These are phyloP conservation scores for Peronospora belbahrii DNA, from an alignment of 352 stramenopile species.

Conservation along the genomic window DNA sequence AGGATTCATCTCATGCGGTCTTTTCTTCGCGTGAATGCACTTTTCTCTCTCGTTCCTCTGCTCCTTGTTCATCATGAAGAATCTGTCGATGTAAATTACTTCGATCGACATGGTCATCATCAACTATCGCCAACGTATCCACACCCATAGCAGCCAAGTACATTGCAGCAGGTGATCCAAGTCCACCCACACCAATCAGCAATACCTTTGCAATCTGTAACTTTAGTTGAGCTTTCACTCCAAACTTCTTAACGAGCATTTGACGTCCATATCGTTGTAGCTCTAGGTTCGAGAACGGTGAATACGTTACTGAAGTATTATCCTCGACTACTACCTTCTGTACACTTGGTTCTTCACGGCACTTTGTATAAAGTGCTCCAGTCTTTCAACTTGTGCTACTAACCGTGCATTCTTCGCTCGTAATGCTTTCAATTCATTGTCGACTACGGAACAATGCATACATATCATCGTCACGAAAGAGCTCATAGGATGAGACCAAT, in stretches of 20 bases:
- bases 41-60: slow-evolving; percentile 76
- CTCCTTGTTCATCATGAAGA: slow-evolving; percentile 82
- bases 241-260: slow-evolving; percentile 91
- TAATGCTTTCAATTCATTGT: slow-evolving; percentile 19
- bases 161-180: slow-evolving; percentile 91
- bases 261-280: slow-evolving; percentile 91
- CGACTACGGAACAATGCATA: slow-evolving; percentile 21
- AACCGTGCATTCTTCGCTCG: slow-evolving; percentile 25
- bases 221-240: slow-evolving; percentile 78
- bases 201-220: slow-evolving; percentile 74
- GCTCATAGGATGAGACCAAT: too few species aligned
- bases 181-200: slow-evolving; percentile 91
- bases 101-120: slow-evolving; percentile 92
- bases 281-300: slow-evolving; percentile 39
- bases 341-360: neutral
- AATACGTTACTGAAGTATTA: slow-evolving; percentile 25
- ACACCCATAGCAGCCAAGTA: slow-evolving; percentile 94
- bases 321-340: slow-evolving; percentile 2
- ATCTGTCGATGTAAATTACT: slow-evolving; percentile 97
- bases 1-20: slow-evolving; percentile 69
- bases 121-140: slow-evolving; percentile 88
- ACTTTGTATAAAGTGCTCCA: neutral
- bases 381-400: slow-evolving; percentile 7
- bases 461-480: slow-evolving; percentile 7
- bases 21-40: slow-evolving; percentile 64